Evolutionary conservation across 75 land plant species (phyloP), one percentile per base, ranked within the genome.

Genomic region (Ceratopteris richardii): DNA sequence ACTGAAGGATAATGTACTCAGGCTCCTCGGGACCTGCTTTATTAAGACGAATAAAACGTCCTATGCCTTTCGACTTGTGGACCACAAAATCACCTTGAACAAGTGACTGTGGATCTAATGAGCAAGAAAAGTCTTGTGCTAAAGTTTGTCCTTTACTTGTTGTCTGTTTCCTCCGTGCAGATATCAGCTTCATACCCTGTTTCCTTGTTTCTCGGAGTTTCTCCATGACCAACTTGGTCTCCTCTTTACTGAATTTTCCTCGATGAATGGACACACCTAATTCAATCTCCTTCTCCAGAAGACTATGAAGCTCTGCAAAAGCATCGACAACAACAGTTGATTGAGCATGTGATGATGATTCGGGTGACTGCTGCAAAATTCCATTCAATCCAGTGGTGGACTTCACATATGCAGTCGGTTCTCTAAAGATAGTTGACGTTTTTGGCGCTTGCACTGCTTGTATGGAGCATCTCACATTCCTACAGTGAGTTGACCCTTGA

Each of bases 51-150:
- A 84, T 82, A 65, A 94, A 94, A 27, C 69, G 61, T 17, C 99
- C 99, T 54, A 94, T 52, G 16, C 99, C 99, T 1, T 90, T 96
- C 57, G 80, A 87, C 79, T 82, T 86, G 53, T 94, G 99, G 64
- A 94, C 99, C 31, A 94, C 90, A 70, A 75, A 90, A 43, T 94
- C 99, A 9, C 99, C 99, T 0, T 61, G 66, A 7, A 64, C 66
- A n/a, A 94, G 74, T 13, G 71, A 62, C 44, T 89, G 88, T 1
- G 99, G 99, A 65, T 94, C 91, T 21, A 90, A 83, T 55, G 71
- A 67, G 62, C 83, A 94, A 11, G 73, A 65, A 26, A 84, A 72
- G 5, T 41, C 28, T 22, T 22, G 28, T 14, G 14, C 2, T 26
- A 26, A 24, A 19, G 21, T 48, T 10, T 9, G 14, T 40, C 42